These are phyloP conservation scores for Aspergillus neoniger DNA, from an alignment of 2,329 filamentous ascomycete genomes.

Conservation along the genomic window DNA sequence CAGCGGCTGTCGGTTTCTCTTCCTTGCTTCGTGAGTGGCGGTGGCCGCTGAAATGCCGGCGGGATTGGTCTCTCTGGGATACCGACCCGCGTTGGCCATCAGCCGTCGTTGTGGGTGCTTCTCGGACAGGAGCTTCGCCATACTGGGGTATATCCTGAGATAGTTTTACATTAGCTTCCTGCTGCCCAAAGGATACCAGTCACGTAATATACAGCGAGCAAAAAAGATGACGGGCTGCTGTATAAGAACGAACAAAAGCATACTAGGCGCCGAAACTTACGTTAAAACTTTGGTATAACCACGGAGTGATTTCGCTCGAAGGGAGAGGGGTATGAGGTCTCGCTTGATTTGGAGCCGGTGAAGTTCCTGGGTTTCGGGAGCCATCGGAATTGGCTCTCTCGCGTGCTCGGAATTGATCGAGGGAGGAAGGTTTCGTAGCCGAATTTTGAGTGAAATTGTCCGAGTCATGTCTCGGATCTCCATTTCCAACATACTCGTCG, in stretches of 20 bases:
- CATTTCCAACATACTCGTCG: constrained; percentile 75
- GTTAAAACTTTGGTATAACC: constrained; percentile 85
- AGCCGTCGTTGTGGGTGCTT: constrained; percentile 63
- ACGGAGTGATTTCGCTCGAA: constrained; percentile 94
- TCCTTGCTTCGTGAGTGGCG: constrained; percentile 59
- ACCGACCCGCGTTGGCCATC: constrained; percentile 62
- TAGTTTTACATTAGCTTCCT: background rate
- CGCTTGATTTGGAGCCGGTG: constrained; percentile 66
- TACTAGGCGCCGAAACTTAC: constrained; percentile 50
- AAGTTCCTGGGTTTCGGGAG: constrained; percentile 56
- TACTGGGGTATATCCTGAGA: constrained; percentile 71
- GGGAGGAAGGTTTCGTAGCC: constrained; percentile 31
- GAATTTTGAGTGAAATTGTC: constrained; percentile 63
- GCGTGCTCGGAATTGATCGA: constrained; percentile 60
- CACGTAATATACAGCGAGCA: background rate
- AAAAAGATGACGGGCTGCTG: background rate
- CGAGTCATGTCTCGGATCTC: constrained; percentile 62
- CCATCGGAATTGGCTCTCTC: constrained; percentile 83
- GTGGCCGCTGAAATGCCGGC: constrained; percentile 52
- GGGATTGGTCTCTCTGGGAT: constrained; percentile 54
- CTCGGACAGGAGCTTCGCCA: constrained; percentile 74
- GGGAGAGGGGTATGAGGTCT: constrained; percentile 82
- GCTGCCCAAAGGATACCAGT: background rate
- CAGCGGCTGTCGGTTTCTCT: constrained; percentile 48
- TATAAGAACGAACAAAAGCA: background rate